These are phyloP conservation scores for Nannochloropsis salina DNA, from an alignment of 108 stramenopile species.

Conservation along the genomic window DNA sequence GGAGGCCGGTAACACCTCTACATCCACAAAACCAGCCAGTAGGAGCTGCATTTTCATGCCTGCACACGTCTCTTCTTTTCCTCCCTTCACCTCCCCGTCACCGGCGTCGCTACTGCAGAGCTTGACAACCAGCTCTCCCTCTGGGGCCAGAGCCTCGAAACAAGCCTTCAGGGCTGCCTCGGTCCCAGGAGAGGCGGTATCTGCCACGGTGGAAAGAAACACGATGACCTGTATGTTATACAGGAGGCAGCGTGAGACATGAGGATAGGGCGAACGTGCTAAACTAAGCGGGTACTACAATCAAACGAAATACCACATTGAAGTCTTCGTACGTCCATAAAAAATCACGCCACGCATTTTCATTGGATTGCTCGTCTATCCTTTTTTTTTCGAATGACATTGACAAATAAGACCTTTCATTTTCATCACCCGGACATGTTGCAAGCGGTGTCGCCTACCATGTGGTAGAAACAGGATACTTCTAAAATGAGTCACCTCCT, in stretches of 20 bases:
- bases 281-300: too few relatives aligned
- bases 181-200: neutral
- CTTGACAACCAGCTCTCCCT: conserved; percentile 19
- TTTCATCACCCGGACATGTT: too few relatives aligned
- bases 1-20: neutral
- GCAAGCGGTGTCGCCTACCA: too few relatives aligned
- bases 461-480: too few relatives aligned
- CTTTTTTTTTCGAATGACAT: too few relatives aligned
- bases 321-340: too few relatives aligned
- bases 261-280: too few relatives aligned
- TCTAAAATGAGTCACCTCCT: neutral
- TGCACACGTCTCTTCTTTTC: neutral
- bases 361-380: too few relatives aligned
- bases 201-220: neutral
- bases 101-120: neutral
- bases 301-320: too few relatives aligned
- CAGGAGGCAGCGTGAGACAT: neutral
- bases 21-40: neutral
- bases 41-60: neutral
- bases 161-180: neutral
- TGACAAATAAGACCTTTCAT: too few relatives aligned
- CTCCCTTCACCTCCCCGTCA: neutral
- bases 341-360: too few relatives aligned
- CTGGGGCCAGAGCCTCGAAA: neutral
- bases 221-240: neutral